Conservation (phyloP, 768 basidiomycete genomes). For the Peribolospora kevripleyi region DNA sequence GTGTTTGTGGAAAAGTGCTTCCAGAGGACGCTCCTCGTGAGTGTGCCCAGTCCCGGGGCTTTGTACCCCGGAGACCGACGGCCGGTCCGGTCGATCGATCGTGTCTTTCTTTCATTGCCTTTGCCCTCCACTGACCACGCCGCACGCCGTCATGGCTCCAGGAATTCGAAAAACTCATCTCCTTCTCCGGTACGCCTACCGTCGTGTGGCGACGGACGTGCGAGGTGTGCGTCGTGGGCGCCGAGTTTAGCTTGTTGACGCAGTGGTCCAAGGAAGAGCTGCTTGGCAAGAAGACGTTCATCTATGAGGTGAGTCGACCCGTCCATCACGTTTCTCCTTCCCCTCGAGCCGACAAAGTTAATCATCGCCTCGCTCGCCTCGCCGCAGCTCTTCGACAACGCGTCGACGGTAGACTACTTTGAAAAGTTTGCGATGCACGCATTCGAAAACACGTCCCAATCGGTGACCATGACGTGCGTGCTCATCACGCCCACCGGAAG, state of each 20-base stretch:
- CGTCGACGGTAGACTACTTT: constrained; percentile 85
- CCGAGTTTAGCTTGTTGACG: constrained; percentile 84
- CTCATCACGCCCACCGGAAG: constrained; percentile 60
- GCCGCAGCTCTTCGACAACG: constrained; percentile 66
- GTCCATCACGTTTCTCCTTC: not conserved
- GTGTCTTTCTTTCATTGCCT: not conserved
- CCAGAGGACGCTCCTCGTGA: constrained; percentile 68
- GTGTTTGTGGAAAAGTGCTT: constrained; percentile 89
- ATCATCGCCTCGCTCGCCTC: not conserved
- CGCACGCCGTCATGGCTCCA: constrained; percentile 19
- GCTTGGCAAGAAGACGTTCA: constrained; percentile 31
- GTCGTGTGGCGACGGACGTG: constrained; percentile 95
- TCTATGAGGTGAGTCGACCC: constrained; percentile 22
- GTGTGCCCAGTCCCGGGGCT: constrained; percentile 11
- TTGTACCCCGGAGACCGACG: not conserved
- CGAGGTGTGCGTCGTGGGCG: constrained; percentile 87
- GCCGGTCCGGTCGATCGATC: no score
- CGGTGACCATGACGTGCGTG: constrained; percentile 78
- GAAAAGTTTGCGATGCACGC: constrained; percentile 92
- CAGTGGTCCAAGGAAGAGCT: constrained; percentile 75
- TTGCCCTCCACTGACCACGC: not conserved
- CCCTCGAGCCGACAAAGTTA: not conserved
- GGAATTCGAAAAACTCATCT: constrained; percentile 93
- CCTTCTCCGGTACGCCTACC: constrained; percentile 88
- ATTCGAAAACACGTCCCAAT: constrained; percentile 90